Base-by-base conservation (phyloP, 352 stramenopile species). In the Peronospora belbahrii region DNA sequence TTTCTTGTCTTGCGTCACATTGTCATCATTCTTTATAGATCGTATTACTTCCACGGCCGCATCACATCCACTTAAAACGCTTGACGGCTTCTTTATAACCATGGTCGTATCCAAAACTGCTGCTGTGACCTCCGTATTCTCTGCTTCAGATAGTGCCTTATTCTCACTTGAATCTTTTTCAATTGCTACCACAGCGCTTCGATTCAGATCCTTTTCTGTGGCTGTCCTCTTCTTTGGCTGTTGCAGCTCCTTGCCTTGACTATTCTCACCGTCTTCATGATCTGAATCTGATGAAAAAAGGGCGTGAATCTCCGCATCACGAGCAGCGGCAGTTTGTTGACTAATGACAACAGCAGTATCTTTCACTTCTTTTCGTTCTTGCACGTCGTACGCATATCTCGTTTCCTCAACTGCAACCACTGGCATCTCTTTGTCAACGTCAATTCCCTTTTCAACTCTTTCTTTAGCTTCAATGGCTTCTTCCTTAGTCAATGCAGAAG, bases 401-500 rank as follows among this genome's bases (percentile, higher is more conserved):
- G 42, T 51, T 15, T 39, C 30, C 6, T 49, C 34, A 14, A 2
- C 6, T 33, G 22, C 6, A 19, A 8, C 28, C 13, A 20, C 2
- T 13, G 15, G 2, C 8, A 51, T 34, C 13, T 47, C 38, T 4
- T 32, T 17, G 3, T 45, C 32, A 25, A 54, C 47, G 42, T 72
- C 53, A 48, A 62, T 58, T 1, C 63, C 63, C 20, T 61, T 67
- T 35, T 74, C 59, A 37, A 80, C 75, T 19, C 41, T 59, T 30
- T 68, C 60, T 52, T 56, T 60, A 7, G 56, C 46, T 17, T 59
- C 44, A 15, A 62, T 49, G 0, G 66, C 66, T 17, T 66, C 48
- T 41, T 66, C 47, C 3, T 59, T 48, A n/a, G 63, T 55, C 39
- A 81, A 48, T 8, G 66, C 63, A 4, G 69, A 77, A 20, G 52